Evolutionary conservation across 2,329 filamentous ascomycete species (phyloP).

Genomic region (Ophiostoma piceae): DNA sequence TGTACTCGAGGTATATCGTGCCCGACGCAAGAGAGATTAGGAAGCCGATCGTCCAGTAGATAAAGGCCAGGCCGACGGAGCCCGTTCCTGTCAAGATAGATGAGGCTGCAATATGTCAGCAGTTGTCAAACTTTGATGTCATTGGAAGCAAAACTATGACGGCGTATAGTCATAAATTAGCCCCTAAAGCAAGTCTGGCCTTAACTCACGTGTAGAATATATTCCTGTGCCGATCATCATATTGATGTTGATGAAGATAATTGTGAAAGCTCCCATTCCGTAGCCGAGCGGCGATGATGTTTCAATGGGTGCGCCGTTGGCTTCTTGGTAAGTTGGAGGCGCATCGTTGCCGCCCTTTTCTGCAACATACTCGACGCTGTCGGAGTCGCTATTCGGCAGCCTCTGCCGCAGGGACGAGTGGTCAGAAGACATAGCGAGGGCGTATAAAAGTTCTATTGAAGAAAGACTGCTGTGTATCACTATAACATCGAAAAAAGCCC

Average conservation of each 20-base stretch:
- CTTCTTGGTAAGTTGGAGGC: slow-evolving; percentile 44
- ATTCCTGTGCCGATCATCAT: slow-evolving; percentile 61
- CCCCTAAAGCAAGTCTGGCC: no score
- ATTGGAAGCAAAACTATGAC: no score
- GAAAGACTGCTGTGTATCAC: background rate
- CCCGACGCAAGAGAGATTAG: slow-evolving; percentile 53
- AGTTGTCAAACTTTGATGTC: background rate
- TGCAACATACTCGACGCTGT: slow-evolving; percentile 2
- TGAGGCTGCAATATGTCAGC: slow-evolving; percentile 40
- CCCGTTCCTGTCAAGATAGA: slow-evolving; percentile 55
- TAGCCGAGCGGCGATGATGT: slow-evolving; percentile 55
- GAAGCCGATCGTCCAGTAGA: slow-evolving; percentile 62
- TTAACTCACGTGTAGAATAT: slow-evolving; percentile 54
- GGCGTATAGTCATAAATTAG: no score
- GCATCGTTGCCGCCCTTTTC: slow-evolving; percentile 29
- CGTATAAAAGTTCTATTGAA: background rate
- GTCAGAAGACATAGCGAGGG: background rate
- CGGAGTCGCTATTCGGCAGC: background rate
- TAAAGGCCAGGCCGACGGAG: slow-evolving; percentile 56
- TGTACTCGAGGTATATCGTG: slow-evolving; percentile 57
- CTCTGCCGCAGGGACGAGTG: background rate
- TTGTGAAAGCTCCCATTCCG: slow-evolving; percentile 49
- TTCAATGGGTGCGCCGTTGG: slow-evolving; percentile 57
- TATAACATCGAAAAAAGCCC: background rate
- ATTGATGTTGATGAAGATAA: slow-evolving; percentile 55